phyloP scores from a whole-genome alignment of 2,329 filamentous ascomycete species.

The Ophiocordyceps camponoti-floridani region DNA sequence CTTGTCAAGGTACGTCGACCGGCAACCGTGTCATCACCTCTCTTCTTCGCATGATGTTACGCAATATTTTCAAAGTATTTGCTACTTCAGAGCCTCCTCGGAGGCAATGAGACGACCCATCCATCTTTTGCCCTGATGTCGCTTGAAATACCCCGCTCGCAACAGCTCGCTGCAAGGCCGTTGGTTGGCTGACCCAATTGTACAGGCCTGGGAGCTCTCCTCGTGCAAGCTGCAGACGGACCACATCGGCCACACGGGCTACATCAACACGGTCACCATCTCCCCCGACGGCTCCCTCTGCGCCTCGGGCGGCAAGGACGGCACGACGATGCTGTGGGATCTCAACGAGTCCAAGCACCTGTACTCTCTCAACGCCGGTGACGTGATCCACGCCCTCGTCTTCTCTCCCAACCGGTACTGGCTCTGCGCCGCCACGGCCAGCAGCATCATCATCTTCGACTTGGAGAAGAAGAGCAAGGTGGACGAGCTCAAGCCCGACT shows the following conservation, averaged over 20 bases:
- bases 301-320: constrained; percentile 98
- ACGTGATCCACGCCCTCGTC: constrained; percentile 99
- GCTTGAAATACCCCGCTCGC: background rate
- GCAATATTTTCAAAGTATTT: constrained; percentile 79
- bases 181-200: background rate
- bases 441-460: constrained; percentile 99
- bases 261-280: constrained; percentile 99
- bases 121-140: constrained; percentile 18
- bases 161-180: background rate
- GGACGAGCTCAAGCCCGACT: constrained; percentile 98
- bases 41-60: constrained; percentile 62
- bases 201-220: constrained; percentile 94
- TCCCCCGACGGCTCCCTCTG: constrained; percentile 98
- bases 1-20: constrained; percentile 82
- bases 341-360: constrained; percentile 99
- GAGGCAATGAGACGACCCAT: constrained; percentile 85
- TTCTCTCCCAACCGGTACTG: constrained; percentile 99
- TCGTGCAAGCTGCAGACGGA: constrained; percentile 99
- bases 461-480: constrained; percentile 99
- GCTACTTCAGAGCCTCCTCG: constrained; percentile 97
- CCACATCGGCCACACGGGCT: constrained; percentile 98
- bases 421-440: constrained; percentile 95
- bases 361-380: constrained; percentile 97
- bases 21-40: background rate
- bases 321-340: constrained; percentile 99